A percentile compares a stretch with the other conserved stretches of the same genome.
Conservation (phyloP, 805 yeast species). For the Grigorovia humatica region DNA sequence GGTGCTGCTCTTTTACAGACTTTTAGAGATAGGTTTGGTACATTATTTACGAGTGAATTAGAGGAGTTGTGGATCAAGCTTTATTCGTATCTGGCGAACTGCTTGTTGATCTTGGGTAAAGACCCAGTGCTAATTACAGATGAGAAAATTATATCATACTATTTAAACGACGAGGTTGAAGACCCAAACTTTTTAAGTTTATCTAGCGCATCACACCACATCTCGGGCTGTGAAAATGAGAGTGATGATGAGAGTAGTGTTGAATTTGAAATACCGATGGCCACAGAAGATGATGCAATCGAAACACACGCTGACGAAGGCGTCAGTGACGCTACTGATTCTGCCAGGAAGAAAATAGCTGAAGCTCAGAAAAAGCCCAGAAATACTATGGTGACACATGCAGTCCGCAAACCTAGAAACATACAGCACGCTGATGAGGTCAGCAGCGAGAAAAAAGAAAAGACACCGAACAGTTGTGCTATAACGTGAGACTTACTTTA, state of each 20-base stretch:
- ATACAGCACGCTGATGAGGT: too few relatives aligned
- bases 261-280: neutral
- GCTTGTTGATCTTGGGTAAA: neutral
- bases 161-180: neutral
- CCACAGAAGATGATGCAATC: too few relatives aligned
- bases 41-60: slow-evolving; percentile 44
- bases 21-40: slow-evolving; percentile 50
- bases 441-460: too few relatives aligned
- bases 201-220: neutral
- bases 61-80: slow-evolving; percentile 36
- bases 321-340: too few relatives aligned
- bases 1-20: slow-evolving; percentile 64
- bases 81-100: neutral
- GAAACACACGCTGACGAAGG: too few relatives aligned
- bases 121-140: neutral
- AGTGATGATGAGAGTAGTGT: neutral
- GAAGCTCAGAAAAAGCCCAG: too few relatives aligned
- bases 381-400: too few relatives aligned
- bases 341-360: too few relatives aligned
- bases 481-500: too few relatives aligned
- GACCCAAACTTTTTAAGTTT: neutral
- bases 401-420: too few relatives aligned
- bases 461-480: too few relatives aligned
- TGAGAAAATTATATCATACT: neutral
- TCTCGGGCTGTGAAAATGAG: neutral